A percentile compares a stretch with the other conserved stretches of the same genome.
Evolutionary conservation across 1,284 basidiomycete species (phyloP).

Genomic region (Naganishia sp.): DNA sequence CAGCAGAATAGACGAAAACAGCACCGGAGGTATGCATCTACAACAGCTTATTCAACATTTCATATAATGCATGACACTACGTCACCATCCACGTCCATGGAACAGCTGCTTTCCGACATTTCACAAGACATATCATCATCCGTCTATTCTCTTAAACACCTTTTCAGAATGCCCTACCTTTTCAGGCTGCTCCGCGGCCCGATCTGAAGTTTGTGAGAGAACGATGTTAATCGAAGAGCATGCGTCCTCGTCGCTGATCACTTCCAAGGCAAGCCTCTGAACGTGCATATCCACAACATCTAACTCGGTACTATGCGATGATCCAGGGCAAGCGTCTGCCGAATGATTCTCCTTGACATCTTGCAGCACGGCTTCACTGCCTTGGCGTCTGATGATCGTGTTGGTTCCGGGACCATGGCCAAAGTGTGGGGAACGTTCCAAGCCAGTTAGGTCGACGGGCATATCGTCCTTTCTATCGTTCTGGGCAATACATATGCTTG

Average conservation of each 20-base stretch:
- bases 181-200: too few species aligned
- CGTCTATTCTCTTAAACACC: neutral
- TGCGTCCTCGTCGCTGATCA: neutral
- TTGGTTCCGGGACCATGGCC: too few species aligned
- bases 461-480: slow-evolving; percentile 9
- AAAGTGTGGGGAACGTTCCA: neutral
- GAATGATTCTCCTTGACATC: too few species aligned
- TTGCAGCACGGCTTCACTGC: neutral
- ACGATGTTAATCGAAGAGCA: slow-evolving; percentile 1
- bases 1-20: too few species aligned
- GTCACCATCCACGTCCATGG: too few species aligned
- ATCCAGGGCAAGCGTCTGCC: neutral
- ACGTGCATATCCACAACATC: slow-evolving; percentile 15
- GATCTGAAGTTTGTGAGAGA: neutral
- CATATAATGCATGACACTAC: too few species aligned
- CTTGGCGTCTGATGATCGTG: neutral
- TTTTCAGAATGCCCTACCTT: neutral
- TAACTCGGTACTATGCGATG: slow-evolving; percentile 2
- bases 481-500: neutral
- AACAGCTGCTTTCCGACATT: too few species aligned
- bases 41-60: too few species aligned
- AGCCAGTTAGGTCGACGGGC: slow-evolving; percentile 6
- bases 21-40: too few species aligned
- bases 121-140: too few species aligned
- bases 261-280: neutral